phyloP scores from a whole-genome alignment of 768 basidiomycete species.

The Mycena latifolia region DNA sequence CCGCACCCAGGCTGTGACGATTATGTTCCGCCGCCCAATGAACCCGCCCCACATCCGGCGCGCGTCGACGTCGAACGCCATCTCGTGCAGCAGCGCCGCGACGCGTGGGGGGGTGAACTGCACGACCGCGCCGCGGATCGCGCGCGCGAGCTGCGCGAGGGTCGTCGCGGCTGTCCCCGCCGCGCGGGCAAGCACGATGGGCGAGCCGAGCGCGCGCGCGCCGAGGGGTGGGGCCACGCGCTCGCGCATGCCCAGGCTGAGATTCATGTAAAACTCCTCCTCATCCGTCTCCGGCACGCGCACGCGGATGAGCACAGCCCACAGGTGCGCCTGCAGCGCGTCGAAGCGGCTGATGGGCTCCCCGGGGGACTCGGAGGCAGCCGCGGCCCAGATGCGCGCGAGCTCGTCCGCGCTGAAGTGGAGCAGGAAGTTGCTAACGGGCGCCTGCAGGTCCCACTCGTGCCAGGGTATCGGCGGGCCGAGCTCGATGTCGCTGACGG shows the following conservation, averaged over 20 bases:
- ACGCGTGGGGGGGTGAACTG: slow-evolving; percentile 42
- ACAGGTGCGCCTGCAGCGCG: slow-evolving; percentile 52
- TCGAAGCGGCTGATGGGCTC: too few relatives aligned
- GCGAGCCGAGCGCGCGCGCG: slow-evolving; percentile 47
- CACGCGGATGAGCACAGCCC: slow-evolving; percentile 48
- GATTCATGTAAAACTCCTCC: slow-evolving; percentile 41
- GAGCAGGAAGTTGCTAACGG: slow-evolving; percentile 41
- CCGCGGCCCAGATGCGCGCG: too few relatives aligned
- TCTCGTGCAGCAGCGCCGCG: slow-evolving; percentile 48
- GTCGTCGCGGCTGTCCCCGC: slow-evolving; percentile 30
- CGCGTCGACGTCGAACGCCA: slow-evolving; percentile 46
- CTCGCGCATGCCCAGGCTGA: slow-evolving; percentile 43
- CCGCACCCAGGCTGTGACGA: slow-evolving; percentile 51
- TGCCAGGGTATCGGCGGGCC: slow-evolving; percentile 45
- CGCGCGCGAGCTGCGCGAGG: slow-evolving; percentile 39
- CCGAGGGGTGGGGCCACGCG: slow-evolving; percentile 42
- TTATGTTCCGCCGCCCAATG: slow-evolving; percentile 46
- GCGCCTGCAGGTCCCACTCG: slow-evolving; percentile 43
- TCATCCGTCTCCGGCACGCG: slow-evolving; percentile 39
- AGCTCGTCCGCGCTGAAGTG: slow-evolving; percentile 44
- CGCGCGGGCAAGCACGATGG: slow-evolving; percentile 45
- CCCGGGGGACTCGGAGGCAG: too few relatives aligned
- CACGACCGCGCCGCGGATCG: slow-evolving; percentile 43
- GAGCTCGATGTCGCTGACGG: slow-evolving; percentile 12
- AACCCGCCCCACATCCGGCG: slow-evolving; percentile 50